Percentiles rank a stretch among this genome's conserved stretches.
Conservation (phyloP, 306 rosid genomes). For the Rosa rugosa region DNA sequence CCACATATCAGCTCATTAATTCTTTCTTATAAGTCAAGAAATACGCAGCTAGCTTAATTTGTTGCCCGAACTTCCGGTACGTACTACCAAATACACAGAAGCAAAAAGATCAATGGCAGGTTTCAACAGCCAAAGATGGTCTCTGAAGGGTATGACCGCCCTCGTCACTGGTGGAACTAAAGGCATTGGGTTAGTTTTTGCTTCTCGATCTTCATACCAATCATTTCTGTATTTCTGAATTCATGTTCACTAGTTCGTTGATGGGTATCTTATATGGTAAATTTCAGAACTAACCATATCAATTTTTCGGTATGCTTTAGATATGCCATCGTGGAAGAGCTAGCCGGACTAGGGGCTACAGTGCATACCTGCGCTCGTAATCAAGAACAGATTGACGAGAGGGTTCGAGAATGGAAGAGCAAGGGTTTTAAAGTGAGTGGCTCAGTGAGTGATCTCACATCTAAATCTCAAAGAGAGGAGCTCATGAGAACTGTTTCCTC, state of each 20-base stretch:
- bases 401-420: constrained; percentile 39
- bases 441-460: constrained; percentile 40
- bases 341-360: constrained; percentile 46
- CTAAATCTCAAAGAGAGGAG: constrained; percentile 33
- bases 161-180: constrained; percentile 54
- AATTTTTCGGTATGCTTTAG: constrained; percentile 8
- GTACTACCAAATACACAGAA: not conserved
- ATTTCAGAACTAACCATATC: not conserved
- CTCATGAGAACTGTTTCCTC: constrained; percentile 36
- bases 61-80: not conserved
- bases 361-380: constrained; percentile 50
- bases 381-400: constrained; percentile 28
- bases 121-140: constrained; percentile 40
- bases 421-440: constrained; percentile 45
- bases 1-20: not conserved
- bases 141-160: constrained; percentile 51
- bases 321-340: constrained; percentile 50
- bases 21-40: not conserved
- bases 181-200: constrained; percentile 36
- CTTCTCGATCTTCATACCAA: not conserved
- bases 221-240: not conserved
- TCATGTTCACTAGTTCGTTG: not conserved
- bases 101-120: constrained; percentile 9
- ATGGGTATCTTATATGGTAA: not conserved
- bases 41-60: not conserved